A percentile compares a stretch with the other conserved stretches of the same genome.
Conservation (phyloP, 352 stramenopile species). For the Globisporangium emineosum region DNA sequence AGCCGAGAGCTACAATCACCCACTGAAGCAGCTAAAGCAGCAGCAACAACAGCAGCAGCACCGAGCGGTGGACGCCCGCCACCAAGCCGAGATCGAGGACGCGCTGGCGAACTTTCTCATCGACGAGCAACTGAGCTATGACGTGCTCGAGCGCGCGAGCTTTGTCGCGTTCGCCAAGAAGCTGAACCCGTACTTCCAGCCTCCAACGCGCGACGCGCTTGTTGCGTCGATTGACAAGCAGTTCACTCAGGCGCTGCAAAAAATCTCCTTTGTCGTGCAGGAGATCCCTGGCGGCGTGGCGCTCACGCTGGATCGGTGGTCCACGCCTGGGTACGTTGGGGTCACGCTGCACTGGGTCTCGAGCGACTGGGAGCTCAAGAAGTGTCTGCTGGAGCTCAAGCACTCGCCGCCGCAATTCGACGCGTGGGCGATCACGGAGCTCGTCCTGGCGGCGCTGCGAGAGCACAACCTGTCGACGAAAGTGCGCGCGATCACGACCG, state of each 20-base stretch:
- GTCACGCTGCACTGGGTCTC: constrained; percentile 16
- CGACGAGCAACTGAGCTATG: constrained; percentile 2
- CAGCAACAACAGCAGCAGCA: background rate
- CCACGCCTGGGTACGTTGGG: constrained; percentile 6
- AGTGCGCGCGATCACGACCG: constrained; percentile 13
- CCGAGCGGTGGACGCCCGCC: background rate
- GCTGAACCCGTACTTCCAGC: constrained; percentile 4
- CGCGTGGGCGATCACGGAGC: constrained; percentile 2
- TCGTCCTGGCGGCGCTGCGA: constrained; percentile 4
- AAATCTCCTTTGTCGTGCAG: constrained; percentile 4
- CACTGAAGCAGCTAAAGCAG: background rate
- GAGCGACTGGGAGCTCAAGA: constrained; percentile 13
- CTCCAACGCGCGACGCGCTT: constrained; percentile 1
- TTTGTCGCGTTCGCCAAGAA: constrained; percentile 10
- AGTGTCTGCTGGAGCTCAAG: constrained; percentile 13
- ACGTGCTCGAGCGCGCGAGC: constrained; percentile 6
- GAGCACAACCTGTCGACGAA: constrained; percentile 11
- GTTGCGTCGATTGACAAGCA: background rate
- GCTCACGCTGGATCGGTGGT: constrained; percentile 12
- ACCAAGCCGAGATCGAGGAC: constrained; percentile 1
- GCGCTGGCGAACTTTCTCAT: constrained; percentile 8
- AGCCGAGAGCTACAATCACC: background rate
- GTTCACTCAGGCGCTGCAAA: constrained; percentile 2
- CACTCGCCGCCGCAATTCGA: constrained; percentile 2
- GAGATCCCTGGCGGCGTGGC: constrained; percentile 10